A percentile compares a stretch with the other conserved stretches of the same genome.
Conservation (phyloP, 2,329 filamentous ascomycete genomes). For the Cryphonectria naterciae region DNA sequence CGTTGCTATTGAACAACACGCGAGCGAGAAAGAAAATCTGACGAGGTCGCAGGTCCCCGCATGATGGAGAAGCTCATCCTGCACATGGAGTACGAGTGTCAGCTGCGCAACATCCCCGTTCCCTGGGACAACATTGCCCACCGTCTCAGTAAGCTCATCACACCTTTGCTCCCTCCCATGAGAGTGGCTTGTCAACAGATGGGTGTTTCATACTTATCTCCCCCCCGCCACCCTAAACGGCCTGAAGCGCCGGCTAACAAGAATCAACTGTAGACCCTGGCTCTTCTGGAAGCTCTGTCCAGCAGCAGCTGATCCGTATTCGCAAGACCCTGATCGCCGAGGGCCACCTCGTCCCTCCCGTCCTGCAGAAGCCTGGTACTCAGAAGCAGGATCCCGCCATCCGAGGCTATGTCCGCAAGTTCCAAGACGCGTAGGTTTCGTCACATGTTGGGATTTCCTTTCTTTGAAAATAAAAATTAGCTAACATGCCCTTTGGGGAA, state of each 20-base stretch:
- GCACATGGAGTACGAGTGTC: slow-evolving; percentile 46
- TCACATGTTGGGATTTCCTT: neutral
- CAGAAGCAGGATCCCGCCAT: slow-evolving; percentile 34
- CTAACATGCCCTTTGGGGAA: too few species aligned
- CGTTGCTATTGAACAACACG: neutral
- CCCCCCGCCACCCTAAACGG: too few species aligned
- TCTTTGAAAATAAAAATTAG: neutral
- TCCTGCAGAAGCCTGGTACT: slow-evolving; percentile 35
- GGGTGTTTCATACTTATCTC: neutral
- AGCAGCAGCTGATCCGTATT: slow-evolving; percentile 44
- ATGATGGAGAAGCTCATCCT: slow-evolving; percentile 52
- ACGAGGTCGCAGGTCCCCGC: slow-evolving; percentile 42
- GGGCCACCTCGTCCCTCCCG: slow-evolving; percentile 48
- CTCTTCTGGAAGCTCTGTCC: slow-evolving; percentile 43
- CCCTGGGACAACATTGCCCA: slow-evolving; percentile 48
- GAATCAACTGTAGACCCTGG: slow-evolving; percentile 38
- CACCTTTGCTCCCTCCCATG: neutral
- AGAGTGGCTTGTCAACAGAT: neutral
- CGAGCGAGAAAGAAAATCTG: neutral
- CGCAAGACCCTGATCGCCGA: slow-evolving; percentile 42
- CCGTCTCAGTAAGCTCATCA: slow-evolving; percentile 35
- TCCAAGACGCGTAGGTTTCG: slow-evolving; percentile 30
- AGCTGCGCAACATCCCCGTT: slow-evolving; percentile 38
- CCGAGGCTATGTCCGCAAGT: slow-evolving; percentile 40
- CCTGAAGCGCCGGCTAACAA: neutral